Base-by-base conservation (phyloP, 306 rosid species). In the Trifolium repens region DNA sequence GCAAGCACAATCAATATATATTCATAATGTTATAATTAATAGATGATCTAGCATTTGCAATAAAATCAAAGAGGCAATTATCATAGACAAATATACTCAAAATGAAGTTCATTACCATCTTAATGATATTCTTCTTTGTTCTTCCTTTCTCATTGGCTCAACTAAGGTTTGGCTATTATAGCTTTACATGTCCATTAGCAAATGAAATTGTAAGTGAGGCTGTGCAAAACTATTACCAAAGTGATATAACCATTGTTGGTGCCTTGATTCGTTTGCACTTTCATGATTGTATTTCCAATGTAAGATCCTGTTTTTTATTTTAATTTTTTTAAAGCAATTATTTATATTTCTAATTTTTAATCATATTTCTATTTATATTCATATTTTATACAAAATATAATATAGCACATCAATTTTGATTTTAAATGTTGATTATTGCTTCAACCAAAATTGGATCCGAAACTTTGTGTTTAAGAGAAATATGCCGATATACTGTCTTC, bases 211-310 rank as follows among this genome's bases (percentile, higher is more conserved):
- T 85, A 3, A 50, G 43, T 3, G 60, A 81, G 10, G 80, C 72
- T 0, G 91, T 89, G 16, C 81, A 77, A 54, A 72, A 22, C 15
- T 50, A 13, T 11, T 86, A 85, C 62, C n/a, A 30, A 7, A 5
- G 16, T 0, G 81, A 89, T 55, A 5, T 0, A 22, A 81, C 88
- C 58, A 67, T 85, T 13, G 66, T 77, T 1, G 85, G 79, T 0
- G 87, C 54, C 72, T 68, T 89, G 77, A 84, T 83, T 37, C 88
- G 87, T 52, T 81, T 89, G 91, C 91, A 89, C 35, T 89, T 83
- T 55, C 93, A 89, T 2, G 89, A 89, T 55, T 89, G 90, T 60
- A 86, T 84, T 67, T 89, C 84, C 4, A 47, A 72, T 16, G 89
- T 89, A 87, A 49, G 78, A 39, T 14, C 52, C 13, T 22, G 24